phyloP scores from a whole-genome alignment of 2,329 filamentous ascomycete genomes.

The Fusarium domesticum region DNA sequence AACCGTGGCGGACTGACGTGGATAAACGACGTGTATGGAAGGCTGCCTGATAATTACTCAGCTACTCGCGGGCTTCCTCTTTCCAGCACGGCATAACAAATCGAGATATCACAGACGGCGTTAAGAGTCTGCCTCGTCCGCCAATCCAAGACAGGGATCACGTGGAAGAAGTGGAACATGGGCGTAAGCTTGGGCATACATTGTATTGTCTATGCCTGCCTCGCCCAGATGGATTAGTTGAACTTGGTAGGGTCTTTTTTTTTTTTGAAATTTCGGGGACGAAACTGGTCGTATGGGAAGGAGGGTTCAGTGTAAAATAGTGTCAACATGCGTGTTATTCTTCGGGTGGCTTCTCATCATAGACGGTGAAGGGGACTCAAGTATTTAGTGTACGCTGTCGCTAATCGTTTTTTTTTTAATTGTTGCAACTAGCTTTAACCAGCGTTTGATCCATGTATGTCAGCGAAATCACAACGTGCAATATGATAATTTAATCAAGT shows the following conservation, averaged over 20 bases:
- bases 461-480: too few species aligned
- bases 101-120: conserved; percentile 25
- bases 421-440: background rate
- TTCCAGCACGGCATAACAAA: conserved; percentile 23
- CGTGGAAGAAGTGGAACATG: conserved; percentile 20
- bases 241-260: conserved; percentile 20
- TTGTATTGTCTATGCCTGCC: background rate
- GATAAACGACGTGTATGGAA: conserved; percentile 14
- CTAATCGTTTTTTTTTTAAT: conserved; percentile 26
- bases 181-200: conserved; percentile 22
- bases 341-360: conserved; percentile 44
- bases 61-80: conserved; percentile 22
- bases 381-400: conserved; percentile 44
- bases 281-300: conserved; percentile 23
- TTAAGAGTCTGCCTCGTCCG: conserved; percentile 21
- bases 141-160: conserved; percentile 10
- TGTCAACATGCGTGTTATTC: conserved; percentile 43
- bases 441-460: too few species aligned
- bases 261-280: conserved; percentile 17
- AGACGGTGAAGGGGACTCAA: conserved; percentile 43
- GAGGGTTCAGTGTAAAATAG: conserved; percentile 49
- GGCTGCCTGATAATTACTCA: conserved; percentile 38
- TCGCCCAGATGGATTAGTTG: conserved; percentile 25
- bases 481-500: too few species aligned
- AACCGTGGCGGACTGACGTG: conserved; percentile 1